These are phyloP conservation scores for Epichloe gansuensis DNA, from an alignment of 2,329 filamentous ascomycete genomes.

Conservation along the genomic window DNA sequence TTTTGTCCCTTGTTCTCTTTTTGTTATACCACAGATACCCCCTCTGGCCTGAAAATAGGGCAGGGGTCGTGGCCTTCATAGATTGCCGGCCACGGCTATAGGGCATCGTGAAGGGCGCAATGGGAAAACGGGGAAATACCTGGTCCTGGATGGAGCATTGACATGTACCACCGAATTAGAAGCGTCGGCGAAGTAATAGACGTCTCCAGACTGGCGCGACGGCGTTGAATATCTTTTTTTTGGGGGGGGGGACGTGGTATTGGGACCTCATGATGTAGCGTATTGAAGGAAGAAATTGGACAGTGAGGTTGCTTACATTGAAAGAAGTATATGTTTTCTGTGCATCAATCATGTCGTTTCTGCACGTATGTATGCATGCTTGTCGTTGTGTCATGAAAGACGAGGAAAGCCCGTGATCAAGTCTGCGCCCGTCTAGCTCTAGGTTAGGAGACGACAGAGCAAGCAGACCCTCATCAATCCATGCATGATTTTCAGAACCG, in stretches of 20 bases:
- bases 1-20: neutral
- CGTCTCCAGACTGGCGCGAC: constrained; percentile 3
- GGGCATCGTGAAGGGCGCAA: constrained; percentile 3
- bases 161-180: constrained; percentile 1
- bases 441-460: no score
- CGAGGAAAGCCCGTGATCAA: no score
- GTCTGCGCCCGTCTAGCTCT: no score
- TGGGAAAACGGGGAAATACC: constrained; percentile 3
- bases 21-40: constrained; percentile 6
- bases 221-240: constrained; percentile 2
- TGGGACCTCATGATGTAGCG: neutral
- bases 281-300: neutral
- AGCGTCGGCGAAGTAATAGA: constrained; percentile 1
- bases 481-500: no score
- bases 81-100: neutral
- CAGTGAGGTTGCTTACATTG: neutral
- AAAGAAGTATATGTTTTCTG: no score
- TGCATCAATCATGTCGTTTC: no score
- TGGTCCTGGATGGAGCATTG: constrained; percentile 2
- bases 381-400: no score
- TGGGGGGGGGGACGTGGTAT: neutral
- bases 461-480: no score
- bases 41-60: neutral
- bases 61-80: constrained; percentile 3
- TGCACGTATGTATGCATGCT: no score